Conservation (phyloP, 2,329 filamentous ascomycete genomes). For the Pseudogymnoascus sp. region DNA sequence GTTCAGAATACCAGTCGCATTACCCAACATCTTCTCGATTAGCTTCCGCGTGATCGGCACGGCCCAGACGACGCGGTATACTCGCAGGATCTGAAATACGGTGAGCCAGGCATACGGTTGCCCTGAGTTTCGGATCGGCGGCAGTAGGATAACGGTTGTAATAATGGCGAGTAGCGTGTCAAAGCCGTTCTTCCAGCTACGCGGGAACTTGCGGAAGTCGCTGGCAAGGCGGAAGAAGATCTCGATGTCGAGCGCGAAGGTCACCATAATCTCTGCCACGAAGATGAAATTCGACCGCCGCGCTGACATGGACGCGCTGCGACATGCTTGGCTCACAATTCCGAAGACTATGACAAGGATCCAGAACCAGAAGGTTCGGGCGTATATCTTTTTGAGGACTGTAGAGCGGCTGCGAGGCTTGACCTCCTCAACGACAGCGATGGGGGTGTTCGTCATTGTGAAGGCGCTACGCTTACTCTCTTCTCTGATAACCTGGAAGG, state of each 20-base stretch:
- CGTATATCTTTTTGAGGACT: conserved; percentile 61
- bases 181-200: conserved; percentile 64
- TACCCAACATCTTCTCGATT: conserved; percentile 81
- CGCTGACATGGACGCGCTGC: conserved; percentile 66
- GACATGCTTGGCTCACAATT: conserved; percentile 68
- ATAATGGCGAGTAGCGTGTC: conserved; percentile 74
- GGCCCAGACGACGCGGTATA: conserved; percentile 85
- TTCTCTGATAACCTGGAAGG: conserved; percentile 95
- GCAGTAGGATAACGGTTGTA: conserved; percentile 79
- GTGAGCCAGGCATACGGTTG: conserved; percentile 79
- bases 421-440: conserved; percentile 25
- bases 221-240: conserved; percentile 70
- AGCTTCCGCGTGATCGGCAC: conserved; percentile 80
- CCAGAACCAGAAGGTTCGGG: conserved; percentile 71
- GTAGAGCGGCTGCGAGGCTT: conserved; percentile 34
- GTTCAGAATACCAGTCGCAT: conserved; percentile 85
- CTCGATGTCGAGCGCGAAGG: conserved; percentile 69
- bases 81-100: conserved; percentile 84
- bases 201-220: conserved; percentile 76
- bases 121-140: conserved; percentile 64
- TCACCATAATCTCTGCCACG: conserved; percentile 65
- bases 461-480: conserved; percentile 94
- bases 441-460: conserved; percentile 56
- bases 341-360: conserved; percentile 70
- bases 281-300: conserved; percentile 57